Evolutionary conservation across 2,329 filamentous ascomycete species (phyloP).

Genomic region (Rhexocercosporidium sp.): DNA sequence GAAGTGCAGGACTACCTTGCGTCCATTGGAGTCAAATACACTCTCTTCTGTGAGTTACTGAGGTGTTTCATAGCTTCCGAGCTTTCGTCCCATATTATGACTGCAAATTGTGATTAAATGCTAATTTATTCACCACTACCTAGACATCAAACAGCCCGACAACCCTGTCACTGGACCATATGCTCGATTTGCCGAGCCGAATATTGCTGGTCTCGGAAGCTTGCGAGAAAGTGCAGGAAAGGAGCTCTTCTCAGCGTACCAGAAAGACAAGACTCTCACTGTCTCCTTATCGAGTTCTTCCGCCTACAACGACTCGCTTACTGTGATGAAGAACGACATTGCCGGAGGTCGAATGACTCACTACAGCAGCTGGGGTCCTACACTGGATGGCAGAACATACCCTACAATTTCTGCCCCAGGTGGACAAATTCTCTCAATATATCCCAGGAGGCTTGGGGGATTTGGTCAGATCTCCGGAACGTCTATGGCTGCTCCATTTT

Average conservation of each 20-base stretch:
- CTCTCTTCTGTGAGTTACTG: not conserved
- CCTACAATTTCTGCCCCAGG: slow-evolving; percentile 39
- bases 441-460: slow-evolving; percentile 40
- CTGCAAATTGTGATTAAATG: not conserved
- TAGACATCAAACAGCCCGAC: not conserved
- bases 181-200: not conserved
- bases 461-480: slow-evolving; percentile 46
- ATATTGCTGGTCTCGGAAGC: not conserved
- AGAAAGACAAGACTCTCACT: not conserved
- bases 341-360: not conserved
- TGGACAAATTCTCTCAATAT: slow-evolving; percentile 45
- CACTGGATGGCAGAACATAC: not conserved
- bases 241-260: not conserved
- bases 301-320: not conserved
- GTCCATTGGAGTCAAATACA: not conserved
- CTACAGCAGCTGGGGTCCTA: slow-evolving; percentile 5
- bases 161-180: not conserved
- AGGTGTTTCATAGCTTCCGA: too few relatives aligned
- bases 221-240: not conserved
- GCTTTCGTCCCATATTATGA: too few relatives aligned
- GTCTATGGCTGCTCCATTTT: slow-evolving; percentile 46
- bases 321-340: not conserved
- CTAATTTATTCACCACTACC: not conserved
- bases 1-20: not conserved
- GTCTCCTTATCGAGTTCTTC: not conserved